phyloP scores from a whole-genome alignment of 176 grass and related monocot genomes.

The Eleusine coracana region DNA sequence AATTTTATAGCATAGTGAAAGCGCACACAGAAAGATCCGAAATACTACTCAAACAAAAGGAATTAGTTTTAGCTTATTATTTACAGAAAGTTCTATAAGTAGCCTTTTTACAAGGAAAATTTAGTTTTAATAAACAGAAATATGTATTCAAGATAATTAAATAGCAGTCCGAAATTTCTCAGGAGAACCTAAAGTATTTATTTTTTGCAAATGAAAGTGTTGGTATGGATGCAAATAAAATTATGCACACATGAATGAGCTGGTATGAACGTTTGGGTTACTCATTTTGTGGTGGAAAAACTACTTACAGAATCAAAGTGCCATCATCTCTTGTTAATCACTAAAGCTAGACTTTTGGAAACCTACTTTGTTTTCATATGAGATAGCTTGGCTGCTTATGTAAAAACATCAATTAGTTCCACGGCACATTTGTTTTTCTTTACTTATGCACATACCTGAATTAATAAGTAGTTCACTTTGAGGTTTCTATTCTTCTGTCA shows the following conservation, averaged over 20 bases:
- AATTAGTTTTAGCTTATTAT: slow-evolving; percentile 2
- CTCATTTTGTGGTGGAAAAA: too few relatives aligned
- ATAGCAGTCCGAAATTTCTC: too few relatives aligned
- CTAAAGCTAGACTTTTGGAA: background rate
- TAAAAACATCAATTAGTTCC: background rate
- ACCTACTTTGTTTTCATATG: background rate
- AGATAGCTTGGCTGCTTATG: background rate
- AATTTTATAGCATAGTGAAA: slow-evolving; percentile 25
- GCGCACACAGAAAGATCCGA: background rate
- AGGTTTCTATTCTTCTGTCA: background rate
- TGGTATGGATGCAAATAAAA: too few relatives aligned
- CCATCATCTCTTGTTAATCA: background rate
- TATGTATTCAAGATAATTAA: too few relatives aligned
- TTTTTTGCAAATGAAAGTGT: too few relatives aligned
- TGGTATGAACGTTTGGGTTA: background rate
- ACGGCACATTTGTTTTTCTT: background rate
- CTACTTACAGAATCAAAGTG: too few relatives aligned
- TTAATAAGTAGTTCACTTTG: background rate
- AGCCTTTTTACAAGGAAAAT: background rate
- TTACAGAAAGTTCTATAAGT: background rate
- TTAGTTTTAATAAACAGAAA: background rate
- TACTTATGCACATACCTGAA: background rate
- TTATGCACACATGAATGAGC: background rate
- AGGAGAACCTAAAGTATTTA: too few relatives aligned
- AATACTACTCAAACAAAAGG: slow-evolving; percentile 7